Evolutionary conservation across 257 asterid species (phyloP), one percentile per base, ranked within the genome.

Genomic region (Nicotiana tabacum): DNA sequence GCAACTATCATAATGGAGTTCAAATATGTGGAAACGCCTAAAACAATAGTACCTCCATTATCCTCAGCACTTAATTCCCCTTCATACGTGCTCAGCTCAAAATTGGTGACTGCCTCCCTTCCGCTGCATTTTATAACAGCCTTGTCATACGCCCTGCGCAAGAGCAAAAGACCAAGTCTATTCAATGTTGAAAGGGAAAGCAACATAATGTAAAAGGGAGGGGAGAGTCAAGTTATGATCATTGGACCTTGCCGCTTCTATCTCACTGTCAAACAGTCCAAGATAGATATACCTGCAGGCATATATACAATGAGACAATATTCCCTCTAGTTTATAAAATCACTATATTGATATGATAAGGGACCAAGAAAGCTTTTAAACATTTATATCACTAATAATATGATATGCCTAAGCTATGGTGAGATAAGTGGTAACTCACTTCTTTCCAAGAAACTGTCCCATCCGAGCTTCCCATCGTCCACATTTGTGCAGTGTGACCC

Each of bases 391-490:
- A 37, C 56, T 5, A 17, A n/a, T 37, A 61, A 61, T 10, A 62
- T 62, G 6, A 53, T 15, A 53, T 53, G 16, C 58, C 6, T 43
- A 16, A 43, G 30, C 68, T 67, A 72, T 18, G 15, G 39, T 56
- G 24, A 37, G 69, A n/a, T 17, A 32, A 61, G n/a, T 65, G 65
- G 32, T 65, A 65, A 83, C 96, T 86, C 84, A 95, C 99, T 96
- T 96, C 93, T 94, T 96, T 87, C 99, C 99, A 83, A 96, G 99
- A 84, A 92, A 93, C 87, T 96, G 99, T 64, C 99, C 99, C 98
- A 96, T 92, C 81, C 98, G 90, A 87, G 99, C 99, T 87, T 96
- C 99, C 99, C 99, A 96, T 53, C 97, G 92, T 53, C 99, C 99
- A 86, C 99, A 96, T 92, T 92, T 96, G 90, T 96, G 98, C 87